A percentile compares a stretch with the other conserved stretches of the same genome.
phyloP scores from a whole-genome alignment of 768 basidiomycete species.

The Coprinopsis strossmayeri region DNA sequence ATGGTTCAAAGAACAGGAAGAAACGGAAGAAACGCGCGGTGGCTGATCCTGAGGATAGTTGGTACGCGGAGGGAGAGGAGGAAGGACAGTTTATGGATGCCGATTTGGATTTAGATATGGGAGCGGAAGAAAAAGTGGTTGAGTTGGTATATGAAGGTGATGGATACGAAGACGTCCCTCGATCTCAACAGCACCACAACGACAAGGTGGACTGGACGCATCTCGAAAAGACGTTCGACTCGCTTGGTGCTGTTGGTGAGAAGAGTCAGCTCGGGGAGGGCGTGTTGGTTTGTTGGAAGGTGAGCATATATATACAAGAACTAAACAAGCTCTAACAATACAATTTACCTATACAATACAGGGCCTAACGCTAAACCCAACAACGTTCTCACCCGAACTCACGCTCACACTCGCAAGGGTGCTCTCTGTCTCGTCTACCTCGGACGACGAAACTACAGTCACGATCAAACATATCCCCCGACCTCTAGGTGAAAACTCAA shows the following conservation, averaged over 20 bases:
- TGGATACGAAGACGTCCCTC: conserved; percentile 12
- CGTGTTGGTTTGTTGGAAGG: conserved; percentile 44
- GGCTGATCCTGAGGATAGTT: conserved; percentile 4
- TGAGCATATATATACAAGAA: conserved; percentile 16
- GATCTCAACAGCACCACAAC: neutral
- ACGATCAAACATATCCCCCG: conserved; percentile 15
- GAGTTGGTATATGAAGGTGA: conserved; percentile 16
- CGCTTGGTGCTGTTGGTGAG: conserved; percentile 17
- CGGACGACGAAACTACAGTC: neutral
- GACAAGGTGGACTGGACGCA: conserved; percentile 29
- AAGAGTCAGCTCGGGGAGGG: conserved; percentile 23
- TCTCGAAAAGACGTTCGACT: conserved; percentile 27
- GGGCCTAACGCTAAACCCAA: conserved; percentile 54
- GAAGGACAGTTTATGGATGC: conserved; percentile 10
- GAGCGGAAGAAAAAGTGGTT: conserved; percentile 11
- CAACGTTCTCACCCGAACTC: conserved; percentile 54
- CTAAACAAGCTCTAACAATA: neutral
- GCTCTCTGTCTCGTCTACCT: neutral
- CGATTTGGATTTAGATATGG: neutral
- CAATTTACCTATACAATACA: conserved; percentile 18
- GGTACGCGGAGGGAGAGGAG: conserved; percentile 10
- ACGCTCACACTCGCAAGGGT: conserved; percentile 36
- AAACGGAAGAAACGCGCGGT: conserved; percentile 26
- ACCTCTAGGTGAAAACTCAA: conserved; percentile 9
- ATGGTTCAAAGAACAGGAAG: conserved; percentile 19